phyloP scores from a whole-genome alignment of 108 stramenopile species.

The Stephanodiscus triporus region DNA sequence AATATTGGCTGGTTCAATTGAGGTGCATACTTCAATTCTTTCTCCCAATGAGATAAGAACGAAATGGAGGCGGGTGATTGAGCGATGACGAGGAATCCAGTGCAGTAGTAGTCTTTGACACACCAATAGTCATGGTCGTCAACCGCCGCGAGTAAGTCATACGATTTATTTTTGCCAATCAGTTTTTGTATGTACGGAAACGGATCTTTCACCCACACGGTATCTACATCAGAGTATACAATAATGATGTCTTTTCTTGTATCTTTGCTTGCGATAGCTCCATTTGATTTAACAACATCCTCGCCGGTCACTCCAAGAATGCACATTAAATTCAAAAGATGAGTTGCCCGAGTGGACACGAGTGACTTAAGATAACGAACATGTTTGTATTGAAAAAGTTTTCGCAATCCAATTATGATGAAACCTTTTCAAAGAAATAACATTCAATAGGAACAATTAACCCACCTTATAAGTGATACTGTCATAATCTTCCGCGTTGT shows the following conservation, averaged over 20 bases:
- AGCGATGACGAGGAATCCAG: conserved; percentile 30
- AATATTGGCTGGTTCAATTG: conserved; percentile 44
- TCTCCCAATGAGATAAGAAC: conserved; percentile 36
- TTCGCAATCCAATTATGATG: no score
- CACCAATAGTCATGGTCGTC: conserved; percentile 15
- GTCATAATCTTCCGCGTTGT: conserved; percentile 26
- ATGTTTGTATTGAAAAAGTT: no score
- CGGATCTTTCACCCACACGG: conserved; percentile 37
- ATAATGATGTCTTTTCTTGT: background rate
- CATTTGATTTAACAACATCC: background rate
- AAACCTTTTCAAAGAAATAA: no score
- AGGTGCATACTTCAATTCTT: conserved; percentile 14
- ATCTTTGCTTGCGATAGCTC: background rate
- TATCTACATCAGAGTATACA: conserved; percentile 34
- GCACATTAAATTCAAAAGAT: conserved; percentile 40
- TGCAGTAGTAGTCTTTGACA: conserved; percentile 31
- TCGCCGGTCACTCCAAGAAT: background rate
- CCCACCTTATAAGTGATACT: conserved; percentile 21
- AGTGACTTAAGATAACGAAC: conserved; percentile 6
- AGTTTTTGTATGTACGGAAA: conserved; percentile 18
- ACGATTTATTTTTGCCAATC: background rate
- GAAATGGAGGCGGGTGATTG: conserved; percentile 6
- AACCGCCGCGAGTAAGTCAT: conserved; percentile 29
- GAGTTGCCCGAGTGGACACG: conserved; percentile 29
- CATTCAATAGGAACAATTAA: background rate